Base-by-base conservation (phyloP, 495 filamentous ascomycete genomes). In the Astrothelium macrocarpum region DNA sequence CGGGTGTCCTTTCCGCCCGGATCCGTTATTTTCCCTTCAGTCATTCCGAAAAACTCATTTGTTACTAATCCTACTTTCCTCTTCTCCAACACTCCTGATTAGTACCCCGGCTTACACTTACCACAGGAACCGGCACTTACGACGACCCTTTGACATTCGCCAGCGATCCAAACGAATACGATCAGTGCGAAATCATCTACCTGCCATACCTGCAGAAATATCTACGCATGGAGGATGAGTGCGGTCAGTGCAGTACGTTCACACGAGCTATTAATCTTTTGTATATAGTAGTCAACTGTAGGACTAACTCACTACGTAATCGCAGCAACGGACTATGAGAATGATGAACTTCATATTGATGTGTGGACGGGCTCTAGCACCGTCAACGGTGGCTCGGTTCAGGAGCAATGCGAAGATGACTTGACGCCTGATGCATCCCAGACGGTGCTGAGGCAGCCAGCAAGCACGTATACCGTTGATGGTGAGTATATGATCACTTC, bases 321-420 rank as follows among this genome's bases (percentile, higher is more conserved):
- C 16, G 16, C 16, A 39, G 36, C 7, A 16, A 7, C 36, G 36
- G 36, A 39, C 36, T 39, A 16, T 5, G 36, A 7, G 7, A 39
- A 39, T 16, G 36, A 16, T 16, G 16, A 39, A 16, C 7, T 16
- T 16, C 76, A 77, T 64, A 71, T 79, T 42, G 75, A 77, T 65
- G 68, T 78, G 26, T 79, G 77, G 77, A 75, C 74, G 32, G 77
- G 76, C 7, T 75, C 72, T 11, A 72, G 67, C n/a, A 66, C 67
- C 14, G 43, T 63, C 39, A 67, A 69, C 62, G 60, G 60, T 25
- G 60, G 39, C 5, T 26, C 42, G 18, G 36, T 28, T 16, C 60
- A 62, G 60, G 25, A 14, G 12, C 12, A 45, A 20, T 62, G 60
- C 60, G 60, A 62, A 42, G 1, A 49, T 62, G 60, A 20, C 20